Conservation (phyloP, 345 rosid species). For the Raphanus sativus region DNA sequence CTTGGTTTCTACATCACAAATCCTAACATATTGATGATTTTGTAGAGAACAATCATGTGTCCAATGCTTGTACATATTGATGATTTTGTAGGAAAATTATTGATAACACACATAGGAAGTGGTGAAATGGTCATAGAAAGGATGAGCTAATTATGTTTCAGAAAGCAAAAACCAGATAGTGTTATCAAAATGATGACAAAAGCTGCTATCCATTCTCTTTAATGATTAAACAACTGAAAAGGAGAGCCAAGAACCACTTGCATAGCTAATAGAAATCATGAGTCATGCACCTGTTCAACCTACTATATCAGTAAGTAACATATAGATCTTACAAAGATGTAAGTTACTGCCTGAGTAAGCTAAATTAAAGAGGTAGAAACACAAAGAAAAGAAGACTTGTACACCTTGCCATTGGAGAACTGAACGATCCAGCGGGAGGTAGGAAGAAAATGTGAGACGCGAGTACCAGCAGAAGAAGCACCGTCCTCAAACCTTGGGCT, state of each 20-base stretch:
- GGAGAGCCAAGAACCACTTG: conserved; percentile 11
- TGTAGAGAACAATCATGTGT: no score
- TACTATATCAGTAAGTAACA: neutral
- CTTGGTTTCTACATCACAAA: no score
- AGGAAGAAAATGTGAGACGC: neutral
- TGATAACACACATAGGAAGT: neutral
- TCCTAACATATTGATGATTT: no score
- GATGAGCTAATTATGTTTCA: no score
- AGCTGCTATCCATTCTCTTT: neutral
- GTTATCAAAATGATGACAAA: neutral
- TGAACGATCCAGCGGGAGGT: neutral
- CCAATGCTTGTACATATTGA: no score
- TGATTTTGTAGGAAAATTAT: no score
- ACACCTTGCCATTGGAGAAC: neutral
- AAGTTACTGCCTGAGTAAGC: neutral
- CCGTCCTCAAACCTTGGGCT: neutral
- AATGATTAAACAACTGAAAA: neutral
- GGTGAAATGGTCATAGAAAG: neutral
- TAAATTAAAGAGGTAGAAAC: neutral
- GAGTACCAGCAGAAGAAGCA: neutral
- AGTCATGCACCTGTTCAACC: neutral
- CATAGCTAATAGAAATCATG: neutral
- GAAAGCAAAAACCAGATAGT: conserved; percentile 3
- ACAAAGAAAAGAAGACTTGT: neutral
- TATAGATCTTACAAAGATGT: neutral